Percentiles rank a stretch among this genome's conserved stretches.
Evolutionary conservation across 768 basidiomycete genomes (phyloP).

Genomic region (Leccinellum luteum): DNA sequence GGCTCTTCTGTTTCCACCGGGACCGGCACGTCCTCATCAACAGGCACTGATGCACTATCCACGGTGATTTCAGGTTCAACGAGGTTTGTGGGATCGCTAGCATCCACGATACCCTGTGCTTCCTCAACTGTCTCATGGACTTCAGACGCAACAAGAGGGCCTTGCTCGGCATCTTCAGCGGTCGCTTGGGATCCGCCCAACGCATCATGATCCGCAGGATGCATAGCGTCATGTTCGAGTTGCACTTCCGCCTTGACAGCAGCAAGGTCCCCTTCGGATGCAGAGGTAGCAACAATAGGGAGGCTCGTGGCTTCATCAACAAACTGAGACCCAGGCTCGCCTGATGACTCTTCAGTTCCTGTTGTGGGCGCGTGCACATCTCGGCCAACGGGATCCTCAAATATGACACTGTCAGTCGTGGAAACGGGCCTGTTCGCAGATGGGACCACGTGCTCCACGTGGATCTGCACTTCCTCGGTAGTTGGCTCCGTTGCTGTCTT

Average conservation of each 20-base stretch:
- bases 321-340: slow-evolving; percentile 9
- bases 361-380: background rate
- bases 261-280: background rate
- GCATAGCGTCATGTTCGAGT: background rate
- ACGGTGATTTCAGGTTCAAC: background rate
- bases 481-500: background rate
- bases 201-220: background rate
- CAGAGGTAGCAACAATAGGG: background rate
- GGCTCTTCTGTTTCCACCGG: background rate
- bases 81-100: background rate
- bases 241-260: background rate
- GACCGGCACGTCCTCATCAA: background rate
- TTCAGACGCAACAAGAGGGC: background rate
- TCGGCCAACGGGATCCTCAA: slow-evolving; percentile 2
- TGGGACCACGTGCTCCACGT: background rate
- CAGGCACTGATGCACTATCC: background rate
- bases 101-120: background rate
- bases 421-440: slow-evolving; percentile 1
- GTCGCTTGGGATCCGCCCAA: background rate
- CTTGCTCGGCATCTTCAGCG: background rate
- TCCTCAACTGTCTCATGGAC: background rate
- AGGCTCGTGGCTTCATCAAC: slow-evolving; percentile 1
- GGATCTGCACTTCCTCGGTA: background rate
- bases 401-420: background rate
- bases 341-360: slow-evolving; percentile 2